Base-by-base conservation (phyloP, 345 rosid species). In the Pugionium cornutum region DNA sequence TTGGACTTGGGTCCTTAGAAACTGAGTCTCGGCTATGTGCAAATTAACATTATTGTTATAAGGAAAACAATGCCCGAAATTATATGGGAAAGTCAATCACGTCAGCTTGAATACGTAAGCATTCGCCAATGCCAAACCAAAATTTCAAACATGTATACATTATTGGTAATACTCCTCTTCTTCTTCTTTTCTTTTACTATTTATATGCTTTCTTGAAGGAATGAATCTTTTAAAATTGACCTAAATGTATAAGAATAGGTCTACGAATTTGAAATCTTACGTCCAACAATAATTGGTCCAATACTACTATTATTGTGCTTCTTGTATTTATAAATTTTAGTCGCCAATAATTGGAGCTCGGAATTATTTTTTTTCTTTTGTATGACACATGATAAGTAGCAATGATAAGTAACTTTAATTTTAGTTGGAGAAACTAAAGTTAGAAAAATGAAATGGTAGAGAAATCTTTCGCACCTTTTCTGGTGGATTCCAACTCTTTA, bases 401-500 rank as follows among this genome's bases (percentile, higher is more conserved):
- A 18, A 18, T 18, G 18, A 18, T 18, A 18, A 18, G 18, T 18
- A 18, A 18, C 18, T 18, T 18, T 18, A 18, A 18, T 18, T 18
- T 18, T 36, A 53, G 42, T 58, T 59, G 37, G 62, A 39, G 77
- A 67, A 66, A 59, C 31, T 60, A 66, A 59, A 73, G 54, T 39
- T 45, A 53, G 10, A 46, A 45, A 67, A 48, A 53, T 73, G 30
- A 54, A 61, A 61, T 55, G 36, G 61, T 47, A 34, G 69, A 67
- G 69, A 54, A 18, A 64, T 57, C 25, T 66, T 36, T 67, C 52
- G 47, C 64, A 47, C 64, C 52, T 74, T 67, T 66, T 67, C 9
- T 54, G 46, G 73, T 74, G 77, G 77, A 55, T 67, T 62, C 73
- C 77, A 74, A 67, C 73, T 67, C 64, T 42, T 74, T 41, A 3